Evolutionary conservation across 768 basidiomycete genomes (phyloP).

Genomic region (Multifurca ochricompacta): DNA sequence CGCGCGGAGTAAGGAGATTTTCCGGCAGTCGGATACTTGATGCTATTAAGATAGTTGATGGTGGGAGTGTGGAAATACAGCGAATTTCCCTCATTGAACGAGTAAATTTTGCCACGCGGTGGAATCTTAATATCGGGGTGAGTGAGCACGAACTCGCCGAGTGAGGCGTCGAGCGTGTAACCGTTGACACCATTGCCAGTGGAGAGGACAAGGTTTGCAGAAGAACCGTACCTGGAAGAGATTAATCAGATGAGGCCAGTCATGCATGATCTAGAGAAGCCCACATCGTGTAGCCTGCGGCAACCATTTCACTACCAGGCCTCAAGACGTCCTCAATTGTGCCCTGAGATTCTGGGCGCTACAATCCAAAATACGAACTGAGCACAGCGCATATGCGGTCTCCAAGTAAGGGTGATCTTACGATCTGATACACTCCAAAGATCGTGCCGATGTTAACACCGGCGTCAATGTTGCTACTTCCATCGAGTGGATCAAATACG

Average conservation of each 20-base stretch:
- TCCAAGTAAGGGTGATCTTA: conserved; percentile 35
- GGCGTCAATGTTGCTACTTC: conserved; percentile 97
- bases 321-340: conserved; percentile 80
- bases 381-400: neutral
- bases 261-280: conserved; percentile 23
- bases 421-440: conserved; percentile 92
- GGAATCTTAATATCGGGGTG: conserved; percentile 97
- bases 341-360: conserved; percentile 76
- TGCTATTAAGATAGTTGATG: conserved; percentile 73
- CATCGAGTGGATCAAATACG: conserved; percentile 97
- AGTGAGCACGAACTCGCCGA: conserved; percentile 98
- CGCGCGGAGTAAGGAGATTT: conserved; percentile 85
- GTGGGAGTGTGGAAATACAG: conserved; percentile 88
- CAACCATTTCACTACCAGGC: conserved; percentile 95
- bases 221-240: conserved; percentile 72
- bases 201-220: conserved; percentile 91
- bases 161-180: conserved; percentile 90
- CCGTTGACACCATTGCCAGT: conserved; percentile 96
- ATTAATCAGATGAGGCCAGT: neutral
- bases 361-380: conserved; percentile 11
- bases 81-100: conserved; percentile 98
- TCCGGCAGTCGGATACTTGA: conserved; percentile 77
- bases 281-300: conserved; percentile 94
- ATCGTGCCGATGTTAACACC: conserved; percentile 99
- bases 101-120: conserved; percentile 94